phyloP scores from a whole-genome alignment of 805 yeast species.

The Starmera dryadoides region DNA sequence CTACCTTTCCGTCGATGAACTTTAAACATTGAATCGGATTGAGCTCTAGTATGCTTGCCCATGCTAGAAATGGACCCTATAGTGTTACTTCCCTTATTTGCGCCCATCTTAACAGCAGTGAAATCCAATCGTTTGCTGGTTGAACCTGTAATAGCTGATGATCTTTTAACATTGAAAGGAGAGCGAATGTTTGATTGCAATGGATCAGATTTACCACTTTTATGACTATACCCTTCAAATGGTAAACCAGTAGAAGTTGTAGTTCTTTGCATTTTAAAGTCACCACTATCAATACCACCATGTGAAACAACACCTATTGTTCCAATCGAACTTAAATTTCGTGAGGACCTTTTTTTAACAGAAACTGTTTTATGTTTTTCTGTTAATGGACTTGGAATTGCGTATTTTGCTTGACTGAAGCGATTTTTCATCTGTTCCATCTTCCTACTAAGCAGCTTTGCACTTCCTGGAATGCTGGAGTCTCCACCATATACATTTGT shows the following conservation, averaged over 20 bases:
- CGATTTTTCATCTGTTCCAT: conserved; percentile 28
- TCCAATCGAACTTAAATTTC: background rate
- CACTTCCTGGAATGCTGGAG: conserved; percentile 29
- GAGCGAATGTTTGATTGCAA: too few relatives aligned
- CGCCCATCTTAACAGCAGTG: too few relatives aligned
- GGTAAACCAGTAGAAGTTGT: background rate
- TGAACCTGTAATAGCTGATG: too few relatives aligned
- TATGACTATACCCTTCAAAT: too few relatives aligned
- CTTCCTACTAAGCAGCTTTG: conserved; percentile 24
- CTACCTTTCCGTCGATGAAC: too few relatives aligned
- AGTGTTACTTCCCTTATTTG: too few relatives aligned
- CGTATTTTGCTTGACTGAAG: conserved; percentile 25
- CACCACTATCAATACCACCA: conserved; percentile 1
- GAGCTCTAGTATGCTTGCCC: too few relatives aligned
- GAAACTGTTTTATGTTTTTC: conserved; percentile 4
- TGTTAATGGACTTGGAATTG: conserved; percentile 31
- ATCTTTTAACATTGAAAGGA: too few relatives aligned
- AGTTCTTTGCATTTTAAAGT: background rate
- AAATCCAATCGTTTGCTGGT: too few relatives aligned
- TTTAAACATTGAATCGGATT: too few relatives aligned
- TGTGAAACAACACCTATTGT: conserved; percentile 1
- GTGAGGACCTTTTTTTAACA: background rate
- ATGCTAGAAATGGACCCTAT: too few relatives aligned
- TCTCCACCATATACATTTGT: background rate
- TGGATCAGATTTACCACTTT: too few relatives aligned